Evolutionary conservation across 1,284 basidiomycete species (phyloP).

Genomic region (Microbotryum lychnidis-dioicae): DNA sequence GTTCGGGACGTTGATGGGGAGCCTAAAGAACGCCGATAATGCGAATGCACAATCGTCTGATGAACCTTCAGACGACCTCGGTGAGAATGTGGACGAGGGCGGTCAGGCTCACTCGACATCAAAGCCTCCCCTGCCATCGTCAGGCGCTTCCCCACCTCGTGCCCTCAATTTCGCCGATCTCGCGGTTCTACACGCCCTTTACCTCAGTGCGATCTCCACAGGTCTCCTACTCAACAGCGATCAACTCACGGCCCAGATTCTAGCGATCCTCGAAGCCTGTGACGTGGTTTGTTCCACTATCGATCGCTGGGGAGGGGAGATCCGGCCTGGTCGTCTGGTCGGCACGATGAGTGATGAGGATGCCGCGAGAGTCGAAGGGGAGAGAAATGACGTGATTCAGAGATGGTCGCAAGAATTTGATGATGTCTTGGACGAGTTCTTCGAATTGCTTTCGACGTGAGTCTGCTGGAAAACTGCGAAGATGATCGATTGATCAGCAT

Average conservation of each 20-base stretch:
- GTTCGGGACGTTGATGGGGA: neutral
- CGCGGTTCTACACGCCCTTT: neutral
- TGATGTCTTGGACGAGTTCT: neutral
- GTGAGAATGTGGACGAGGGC: neutral
- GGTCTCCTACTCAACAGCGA: neutral
- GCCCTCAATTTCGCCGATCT: conserved; percentile 1
- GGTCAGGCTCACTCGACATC: no score
- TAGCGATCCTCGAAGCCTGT: conserved; percentile 1
- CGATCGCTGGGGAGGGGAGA: neutral
- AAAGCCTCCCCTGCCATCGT: neutral
- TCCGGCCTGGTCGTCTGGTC: neutral
- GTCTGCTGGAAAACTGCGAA: neutral
- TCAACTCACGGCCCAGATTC: neutral
- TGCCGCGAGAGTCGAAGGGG: neutral
- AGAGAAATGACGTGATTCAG: neutral
- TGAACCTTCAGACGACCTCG: neutral
- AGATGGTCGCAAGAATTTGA: neutral
- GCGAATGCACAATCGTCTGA: neutral
- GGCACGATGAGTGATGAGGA: neutral
- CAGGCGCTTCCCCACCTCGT: neutral
- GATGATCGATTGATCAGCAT: no score
- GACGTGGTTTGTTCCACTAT: neutral
- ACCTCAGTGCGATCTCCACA: neutral
- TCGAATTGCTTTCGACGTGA: neutral
- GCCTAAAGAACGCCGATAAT: neutral